phyloP scores from a whole-genome alignment of 176 grass and related monocot genomes.

The Dactylis glomerata region DNA sequence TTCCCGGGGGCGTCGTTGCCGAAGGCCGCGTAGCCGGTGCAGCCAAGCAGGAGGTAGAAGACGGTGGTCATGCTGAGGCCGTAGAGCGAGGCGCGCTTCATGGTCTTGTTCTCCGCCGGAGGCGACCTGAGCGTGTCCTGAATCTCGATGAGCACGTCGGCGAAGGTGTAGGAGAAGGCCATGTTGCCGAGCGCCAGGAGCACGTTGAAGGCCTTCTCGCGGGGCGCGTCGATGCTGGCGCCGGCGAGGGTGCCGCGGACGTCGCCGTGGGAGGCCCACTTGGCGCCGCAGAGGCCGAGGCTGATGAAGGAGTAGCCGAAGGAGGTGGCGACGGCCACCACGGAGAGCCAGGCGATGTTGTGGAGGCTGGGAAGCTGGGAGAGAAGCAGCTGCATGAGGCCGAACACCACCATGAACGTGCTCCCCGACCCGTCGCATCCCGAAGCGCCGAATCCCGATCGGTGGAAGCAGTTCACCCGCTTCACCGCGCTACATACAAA shows the following conservation, averaged over 20 bases:
- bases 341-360: conserved; percentile 96
- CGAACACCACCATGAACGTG: conserved; percentile 88
- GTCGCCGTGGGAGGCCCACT: conserved; percentile 67
- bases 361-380: conserved; percentile 85
- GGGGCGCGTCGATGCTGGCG: conserved; percentile 22
- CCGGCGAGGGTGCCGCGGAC: conserved; percentile 68
- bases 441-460: conserved; percentile 26
- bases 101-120: conserved; percentile 76
- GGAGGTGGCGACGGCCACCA: conserved; percentile 86
- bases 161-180: conserved; percentile 95
- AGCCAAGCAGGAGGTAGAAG: conserved; percentile 84
- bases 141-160: conserved; percentile 94
- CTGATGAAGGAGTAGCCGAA: conserved; percentile 96
- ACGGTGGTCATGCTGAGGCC: conserved; percentile 69
- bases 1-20: conserved; percentile 79
- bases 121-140: conserved; percentile 83
- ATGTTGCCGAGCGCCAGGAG: conserved; percentile 89
- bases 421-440: conserved; percentile 59
- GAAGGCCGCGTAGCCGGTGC: conserved; percentile 84
- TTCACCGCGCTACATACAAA: conserved; percentile 55
- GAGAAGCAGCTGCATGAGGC: conserved; percentile 72
- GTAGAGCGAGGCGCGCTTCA: conserved; percentile 69
- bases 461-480: conserved; percentile 89
- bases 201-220: conserved; percentile 74
- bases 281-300: conserved; percentile 82